Evolutionary conservation across 2,329 filamentous ascomycete species (phyloP), one percentile per base, ranked within the genome.

Genomic region (Penicillium palitans): DNA sequence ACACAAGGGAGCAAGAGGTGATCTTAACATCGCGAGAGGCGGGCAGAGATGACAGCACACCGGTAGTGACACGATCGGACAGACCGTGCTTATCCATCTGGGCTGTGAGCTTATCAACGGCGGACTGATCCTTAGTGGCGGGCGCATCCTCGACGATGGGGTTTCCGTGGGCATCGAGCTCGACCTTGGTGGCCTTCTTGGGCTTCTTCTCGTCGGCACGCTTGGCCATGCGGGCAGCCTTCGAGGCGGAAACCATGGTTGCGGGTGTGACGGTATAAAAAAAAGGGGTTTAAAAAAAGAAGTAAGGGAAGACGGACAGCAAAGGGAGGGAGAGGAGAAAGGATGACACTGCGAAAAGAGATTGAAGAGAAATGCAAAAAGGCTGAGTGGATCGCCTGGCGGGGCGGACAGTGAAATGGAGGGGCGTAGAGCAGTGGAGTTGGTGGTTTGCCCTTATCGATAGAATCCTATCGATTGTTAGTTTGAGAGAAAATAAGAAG

Each of bases 51-150:
- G 93, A 84, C 62, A 99, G 83, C 57, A 99, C 95, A 85, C 95
- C 95, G 61, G 95, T 99, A 61, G 96, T 99, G 77, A 99, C 95
- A 78, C 95, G 90, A 79, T 99, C 95, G 15, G 95, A 98, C 66
- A 99, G 84, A 72, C 95, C 95, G 75, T 96, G 87, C 81, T 96
- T 90, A 81, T 99, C 95, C 84, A 96, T 90, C 81, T 99, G 96
- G 55, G 93, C 84, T 45, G 90, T 88, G 67, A 99, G 84, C 75
- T 92, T 92, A 81, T 92, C 90, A 65, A 97, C 88, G 74, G 89
- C 89, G 67, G 89, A 91, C 68, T 87, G 85, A 68, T 82, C 84
- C 60, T 86, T 83, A 66, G 87, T 91, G 60, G 88, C 89, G 64
- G 88, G 85, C 68, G 90, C 88, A 46, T 81, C 76, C 60, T 80